Conservation (phyloP, 345 rosid species). For the Euphorbia pulcherrima region DNA sequence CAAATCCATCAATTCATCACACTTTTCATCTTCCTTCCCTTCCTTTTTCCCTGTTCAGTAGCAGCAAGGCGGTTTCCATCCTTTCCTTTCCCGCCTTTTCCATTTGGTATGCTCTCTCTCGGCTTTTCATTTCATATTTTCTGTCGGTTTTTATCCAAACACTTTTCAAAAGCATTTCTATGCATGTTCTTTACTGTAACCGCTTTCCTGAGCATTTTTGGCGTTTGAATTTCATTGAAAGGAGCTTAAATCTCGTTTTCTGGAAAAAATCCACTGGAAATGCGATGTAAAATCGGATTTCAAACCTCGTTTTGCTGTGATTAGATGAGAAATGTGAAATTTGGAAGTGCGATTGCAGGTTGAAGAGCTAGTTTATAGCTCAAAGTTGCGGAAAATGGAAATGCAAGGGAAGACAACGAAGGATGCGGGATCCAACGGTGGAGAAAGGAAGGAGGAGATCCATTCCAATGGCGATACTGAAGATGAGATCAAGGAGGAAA, state of each 20-base stretch:
- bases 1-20: neutral
- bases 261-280: neutral
- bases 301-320: neutral
- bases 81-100: no score
- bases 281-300: neutral
- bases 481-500: no score
- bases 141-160: no score
- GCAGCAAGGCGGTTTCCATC: neutral
- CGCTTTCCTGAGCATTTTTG: neutral
- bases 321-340: constrained; percentile 8
- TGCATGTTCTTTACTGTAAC: no score
- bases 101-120: neutral
- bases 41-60: neutral
- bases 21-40: neutral
- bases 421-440: constrained; percentile 41
- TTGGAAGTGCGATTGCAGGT: constrained; percentile 22
- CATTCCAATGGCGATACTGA: no score
- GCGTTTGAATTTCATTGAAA: neutral
- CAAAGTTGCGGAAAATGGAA: neutral
- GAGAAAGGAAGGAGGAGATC: constrained; percentile 27
- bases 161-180: no score
- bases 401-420: constrained; percentile 36
- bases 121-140: no score
- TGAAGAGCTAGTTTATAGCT: neutral
- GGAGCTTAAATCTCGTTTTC: neutral